Conservation (phyloP, 1,284 basidiomycete genomes). For the Irpex lacteus region DNA sequence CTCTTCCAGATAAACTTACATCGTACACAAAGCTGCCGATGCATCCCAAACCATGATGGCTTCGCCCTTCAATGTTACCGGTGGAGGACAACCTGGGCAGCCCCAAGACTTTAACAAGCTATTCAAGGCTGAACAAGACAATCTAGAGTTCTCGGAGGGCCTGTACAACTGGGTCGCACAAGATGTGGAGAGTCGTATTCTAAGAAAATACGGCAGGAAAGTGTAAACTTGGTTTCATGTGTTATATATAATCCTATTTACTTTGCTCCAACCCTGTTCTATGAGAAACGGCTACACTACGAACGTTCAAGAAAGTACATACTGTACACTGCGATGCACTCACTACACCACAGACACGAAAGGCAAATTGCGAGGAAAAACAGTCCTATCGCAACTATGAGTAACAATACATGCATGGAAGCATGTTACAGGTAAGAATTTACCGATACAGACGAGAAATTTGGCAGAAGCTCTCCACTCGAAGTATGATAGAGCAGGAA, state of each 20-base stretch:
- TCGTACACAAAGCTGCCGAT: slow-evolving; percentile 59
- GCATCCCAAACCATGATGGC: slow-evolving; percentile 68
- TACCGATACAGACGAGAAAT: background rate
- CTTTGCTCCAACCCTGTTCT: background rate
- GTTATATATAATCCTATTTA: background rate
- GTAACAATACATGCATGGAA: background rate
- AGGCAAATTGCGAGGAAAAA: background rate
- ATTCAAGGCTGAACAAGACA: slow-evolving; percentile 91
- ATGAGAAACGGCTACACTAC: background rate
- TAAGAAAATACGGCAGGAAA: slow-evolving; percentile 70
- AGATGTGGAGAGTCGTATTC: slow-evolving; percentile 76
- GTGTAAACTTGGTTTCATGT: slow-evolving; percentile 12
- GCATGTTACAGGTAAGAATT: background rate
- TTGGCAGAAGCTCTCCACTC: background rate
- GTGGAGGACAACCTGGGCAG: slow-evolving; percentile 40
- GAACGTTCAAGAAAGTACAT: background rate
- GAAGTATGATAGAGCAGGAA: background rate
- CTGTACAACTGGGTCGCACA: slow-evolving; percentile 80
- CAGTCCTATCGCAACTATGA: background rate
- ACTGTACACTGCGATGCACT: background rate
- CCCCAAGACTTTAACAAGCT: slow-evolving; percentile 87
- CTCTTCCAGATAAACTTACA: slow-evolving; percentile 5
- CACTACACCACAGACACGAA: background rate
- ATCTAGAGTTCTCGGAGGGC: slow-evolving; percentile 88
- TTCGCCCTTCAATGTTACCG: slow-evolving; percentile 57